Percentiles rank a stretch among this genome's conserved stretches.
Conservation (phyloP, 768 basidiomycete genomes). For the Brasilioporus rufonigricans region DNA sequence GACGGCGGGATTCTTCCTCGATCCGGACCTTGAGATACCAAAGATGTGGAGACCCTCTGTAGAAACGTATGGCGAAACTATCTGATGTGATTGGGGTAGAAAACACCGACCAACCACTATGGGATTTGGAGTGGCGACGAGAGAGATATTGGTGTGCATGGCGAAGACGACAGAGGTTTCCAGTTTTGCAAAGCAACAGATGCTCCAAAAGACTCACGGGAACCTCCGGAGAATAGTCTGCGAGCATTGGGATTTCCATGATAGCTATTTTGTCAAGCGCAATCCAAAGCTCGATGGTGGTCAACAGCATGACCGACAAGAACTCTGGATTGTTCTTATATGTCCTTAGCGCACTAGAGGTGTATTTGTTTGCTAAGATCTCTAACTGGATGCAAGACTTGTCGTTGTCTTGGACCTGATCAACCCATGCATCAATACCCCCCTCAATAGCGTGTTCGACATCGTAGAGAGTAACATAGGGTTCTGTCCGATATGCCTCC, state of each 20-base stretch:
- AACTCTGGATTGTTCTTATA: constrained; percentile 38
- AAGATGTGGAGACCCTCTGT: constrained; percentile 21
- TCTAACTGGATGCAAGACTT: constrained; percentile 28
- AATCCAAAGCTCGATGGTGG: constrained; percentile 47
- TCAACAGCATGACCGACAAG: constrained; percentile 42
- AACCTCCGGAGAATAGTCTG: constrained; percentile 46
- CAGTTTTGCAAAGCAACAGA: constrained; percentile 38
- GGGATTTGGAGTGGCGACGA: constrained; percentile 24
- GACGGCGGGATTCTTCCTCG: constrained; percentile 21
- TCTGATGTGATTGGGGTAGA: constrained; percentile 9
- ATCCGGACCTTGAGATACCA: constrained; percentile 31
- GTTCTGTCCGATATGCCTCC: constrained; percentile 4
- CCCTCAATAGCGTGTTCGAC: constrained; percentile 35
- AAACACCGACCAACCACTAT: constrained; percentile 37
- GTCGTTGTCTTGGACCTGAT: constrained; percentile 13
- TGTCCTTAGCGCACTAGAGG: constrained; percentile 18
- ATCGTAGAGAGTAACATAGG: constrained; percentile 32
- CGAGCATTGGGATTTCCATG: constrained; percentile 36
- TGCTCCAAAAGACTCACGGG: constrained; percentile 36
- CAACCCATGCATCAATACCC: constrained; percentile 35
- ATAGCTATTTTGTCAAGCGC: constrained; percentile 41
- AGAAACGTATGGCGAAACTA: constrained; percentile 39
- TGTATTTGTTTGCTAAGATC: constrained; percentile 27
- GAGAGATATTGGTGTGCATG: constrained; percentile 28
- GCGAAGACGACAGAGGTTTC: constrained; percentile 27